These are phyloP conservation scores for Austroboletus novae-zelandiae DNA, from an alignment of 1,284 basidiomycete species.

Conservation along the genomic window DNA sequence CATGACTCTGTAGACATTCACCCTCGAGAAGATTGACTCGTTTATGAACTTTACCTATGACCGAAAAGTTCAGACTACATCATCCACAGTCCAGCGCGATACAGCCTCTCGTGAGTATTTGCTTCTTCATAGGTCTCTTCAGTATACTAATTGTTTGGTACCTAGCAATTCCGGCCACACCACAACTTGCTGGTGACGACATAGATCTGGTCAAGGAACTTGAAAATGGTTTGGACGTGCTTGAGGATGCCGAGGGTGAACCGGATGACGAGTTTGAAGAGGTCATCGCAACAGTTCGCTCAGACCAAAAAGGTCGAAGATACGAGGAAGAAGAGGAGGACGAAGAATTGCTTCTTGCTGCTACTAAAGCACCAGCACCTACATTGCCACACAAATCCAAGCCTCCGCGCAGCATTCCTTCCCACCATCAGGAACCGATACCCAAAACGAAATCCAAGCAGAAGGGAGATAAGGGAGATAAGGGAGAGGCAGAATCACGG, in stretches of 20 bases:
- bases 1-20: slow-evolving; percentile 50
- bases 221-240: slow-evolving; percentile 32
- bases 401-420: slow-evolving; percentile 13
- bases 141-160: slow-evolving; percentile 7
- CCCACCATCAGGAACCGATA: slow-evolving; percentile 23
- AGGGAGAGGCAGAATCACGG: slow-evolving; percentile 16
- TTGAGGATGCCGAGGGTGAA: slow-evolving; percentile 46
- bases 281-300: slow-evolving; percentile 29
- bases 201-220: slow-evolving; percentile 36
- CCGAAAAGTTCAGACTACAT: slow-evolving; percentile 37
- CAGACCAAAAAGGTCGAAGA: slow-evolving; percentile 19
- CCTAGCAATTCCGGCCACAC: slow-evolving; percentile 19
- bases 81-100: slow-evolving; percentile 34
- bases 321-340: slow-evolving; percentile 44
- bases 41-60: slow-evolving; percentile 53
- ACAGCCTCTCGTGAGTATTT: slow-evolving; percentile 44
- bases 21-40: slow-evolving; percentile 73
- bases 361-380: slow-evolving; percentile 21
- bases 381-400: slow-evolving; percentile 30
- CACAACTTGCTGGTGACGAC: slow-evolving; percentile 16
- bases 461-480: slow-evolving; percentile 29
- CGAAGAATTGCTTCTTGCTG: slow-evolving; percentile 40
- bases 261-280: slow-evolving; percentile 43
- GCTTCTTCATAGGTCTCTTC: background rate
- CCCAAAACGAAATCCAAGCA: slow-evolving; percentile 29